phyloP scores from a whole-genome alignment of 305 asterid genomes.

The Striga hermonthica region DNA sequence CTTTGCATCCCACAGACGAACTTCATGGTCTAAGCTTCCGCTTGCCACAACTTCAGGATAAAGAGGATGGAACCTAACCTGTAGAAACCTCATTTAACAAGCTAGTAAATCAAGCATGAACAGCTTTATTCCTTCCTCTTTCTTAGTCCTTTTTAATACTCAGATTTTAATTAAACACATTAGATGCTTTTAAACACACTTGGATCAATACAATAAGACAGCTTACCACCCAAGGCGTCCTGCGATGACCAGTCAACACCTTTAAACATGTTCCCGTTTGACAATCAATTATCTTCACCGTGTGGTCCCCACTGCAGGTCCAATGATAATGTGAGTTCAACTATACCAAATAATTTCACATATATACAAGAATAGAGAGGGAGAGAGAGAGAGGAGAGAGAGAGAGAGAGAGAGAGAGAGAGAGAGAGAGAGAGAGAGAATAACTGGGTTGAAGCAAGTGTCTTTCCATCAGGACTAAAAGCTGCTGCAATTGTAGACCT shows the following conservation, averaged over 20 bases:
- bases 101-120: slow-evolving; percentile 28
- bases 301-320: slow-evolving; percentile 86
- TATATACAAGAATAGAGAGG: neutral
- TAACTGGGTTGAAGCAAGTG: slow-evolving; percentile 97
- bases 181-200: slow-evolving; percentile 18
- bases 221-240: slow-evolving; percentile 99
- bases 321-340: slow-evolving; percentile 24
- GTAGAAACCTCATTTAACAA: slow-evolving; percentile 37
- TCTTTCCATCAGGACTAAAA: slow-evolving; percentile 91
- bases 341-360: neutral
- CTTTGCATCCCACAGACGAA: slow-evolving; percentile 87
- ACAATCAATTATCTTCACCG: slow-evolving; percentile 89
- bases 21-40: slow-evolving; percentile 98
- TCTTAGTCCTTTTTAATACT: neutral
- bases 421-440: slow-evolving; percentile 27
- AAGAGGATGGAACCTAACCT: slow-evolving; percentile 97
- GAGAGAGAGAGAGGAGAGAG: slow-evolving; percentile 1
- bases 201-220: slow-evolving; percentile 29
- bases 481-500: slow-evolving; percentile 97
- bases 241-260: slow-evolving; percentile 93
- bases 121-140: neutral
- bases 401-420: neutral
- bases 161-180: slow-evolving; percentile 19
- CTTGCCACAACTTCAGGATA: slow-evolving; percentile 84
- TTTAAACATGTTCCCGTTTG: slow-evolving; percentile 87